Base-by-base conservation (phyloP, 2,329 filamentous ascomycete genomes). In the Ilyonectria mors-panacis region DNA sequence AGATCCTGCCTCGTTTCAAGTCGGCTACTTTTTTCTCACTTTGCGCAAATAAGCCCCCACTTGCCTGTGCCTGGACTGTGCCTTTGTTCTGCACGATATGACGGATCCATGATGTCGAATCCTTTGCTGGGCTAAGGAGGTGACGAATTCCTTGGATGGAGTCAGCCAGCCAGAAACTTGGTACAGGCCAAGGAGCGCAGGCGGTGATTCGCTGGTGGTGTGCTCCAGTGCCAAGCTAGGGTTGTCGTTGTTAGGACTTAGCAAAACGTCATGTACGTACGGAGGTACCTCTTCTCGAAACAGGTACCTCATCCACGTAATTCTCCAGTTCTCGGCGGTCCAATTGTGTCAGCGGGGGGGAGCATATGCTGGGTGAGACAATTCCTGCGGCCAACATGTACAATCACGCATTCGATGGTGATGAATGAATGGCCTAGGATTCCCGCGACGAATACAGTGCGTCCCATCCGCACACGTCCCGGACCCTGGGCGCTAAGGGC, bases 1-100 rank as follows among this genome's bases (percentile, higher is more conserved):
- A 73, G 72, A 75, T 71, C 72, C 60, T 69, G 57, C 66, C 63
- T 65, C 59, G 65, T 73, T 72, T 70, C 73, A 70, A 65, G 64
- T 57, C 28, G 30, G 28, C 19, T 13, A 75, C 72, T 62, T 65
- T 30, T 56, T 48, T 48, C 51, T 39, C 58, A 54, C 37, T 33
- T 44, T 63, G 53, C 45, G 54, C 48, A 55, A 48, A 48, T 42
- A 37, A 28, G 37, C 51, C 35, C 37, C 57, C 63, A 66, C 58
- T 23, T 37, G n/a, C 26, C 23, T 21, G 19, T 21, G 48, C n/a
- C 28, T 53, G 35, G 23, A 44, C 47, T 53, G 19, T 56, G 45
- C 58, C 53, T 57, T 65, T 45, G 42, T 51, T 50, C 44, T 56
- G 33, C 44, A 48, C 57, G 28, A 58, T 37, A 57, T 66, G 58